Percentiles rank a stretch among this genome's conserved stretches.
phyloP scores from a whole-genome alignment of 2,329 filamentous ascomycete species.

The Pyrenophora teres region DNA sequence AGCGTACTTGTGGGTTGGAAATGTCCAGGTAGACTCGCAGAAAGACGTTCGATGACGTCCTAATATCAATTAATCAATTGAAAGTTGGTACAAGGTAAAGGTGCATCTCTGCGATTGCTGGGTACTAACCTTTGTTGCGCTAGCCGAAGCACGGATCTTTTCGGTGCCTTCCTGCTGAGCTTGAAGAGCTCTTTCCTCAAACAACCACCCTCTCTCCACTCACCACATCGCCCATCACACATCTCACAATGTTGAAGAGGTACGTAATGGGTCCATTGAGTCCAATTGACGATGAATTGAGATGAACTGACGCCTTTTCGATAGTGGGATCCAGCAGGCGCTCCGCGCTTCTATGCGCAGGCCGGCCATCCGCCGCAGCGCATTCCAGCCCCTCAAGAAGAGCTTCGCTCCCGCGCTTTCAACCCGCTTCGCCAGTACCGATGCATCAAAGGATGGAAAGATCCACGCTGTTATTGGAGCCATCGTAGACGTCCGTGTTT shows the following conservation, averaged over 20 bases:
- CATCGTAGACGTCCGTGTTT: constrained; percentile 98
- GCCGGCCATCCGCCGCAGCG: constrained; percentile 57
- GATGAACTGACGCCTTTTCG: constrained; percentile 44
- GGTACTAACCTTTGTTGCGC: constrained; percentile 8
- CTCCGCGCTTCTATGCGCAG: constrained; percentile 65
- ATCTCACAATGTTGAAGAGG: constrained; percentile 66
- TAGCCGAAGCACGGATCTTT: constrained; percentile 15
- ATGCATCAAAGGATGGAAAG: constrained; percentile 63
- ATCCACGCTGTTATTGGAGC: constrained; percentile 88
- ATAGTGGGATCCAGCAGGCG: constrained; percentile 69
- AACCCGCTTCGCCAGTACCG: constrained; percentile 66
- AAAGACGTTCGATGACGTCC: no score
- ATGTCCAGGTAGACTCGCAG: no score
- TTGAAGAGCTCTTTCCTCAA: constrained; percentile 27
- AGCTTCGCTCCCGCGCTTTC: constrained; percentile 63
- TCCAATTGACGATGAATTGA: constrained; percentile 47
- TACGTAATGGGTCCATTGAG: constrained; percentile 45
- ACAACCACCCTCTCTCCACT: constrained; percentile 36
- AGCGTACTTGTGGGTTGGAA: no score
- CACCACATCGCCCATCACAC: constrained; percentile 47
- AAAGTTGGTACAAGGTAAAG: background rate
- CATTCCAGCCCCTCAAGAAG: constrained; percentile 62
- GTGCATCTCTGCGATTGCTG: background rate
- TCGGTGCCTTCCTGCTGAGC: constrained; percentile 14
- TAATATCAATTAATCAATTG: background rate